Conservation (phyloP, 352 stramenopile species). For the Globisporangium irregulare region DNA sequence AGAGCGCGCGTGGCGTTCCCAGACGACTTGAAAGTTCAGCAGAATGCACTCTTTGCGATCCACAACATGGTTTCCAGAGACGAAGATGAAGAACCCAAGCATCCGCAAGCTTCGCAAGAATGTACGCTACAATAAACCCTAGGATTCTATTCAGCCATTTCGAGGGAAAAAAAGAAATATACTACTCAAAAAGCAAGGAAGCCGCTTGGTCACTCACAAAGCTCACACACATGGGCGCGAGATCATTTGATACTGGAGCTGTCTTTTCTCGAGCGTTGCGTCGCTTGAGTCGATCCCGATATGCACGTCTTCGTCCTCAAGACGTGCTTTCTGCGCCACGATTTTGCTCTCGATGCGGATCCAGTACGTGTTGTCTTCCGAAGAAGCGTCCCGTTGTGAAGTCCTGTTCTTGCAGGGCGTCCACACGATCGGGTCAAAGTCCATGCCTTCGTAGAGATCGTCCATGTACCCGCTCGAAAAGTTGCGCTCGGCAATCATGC, state of each 20-base stretch:
- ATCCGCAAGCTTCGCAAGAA: neutral
- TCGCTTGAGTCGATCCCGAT: conserved; percentile 33
- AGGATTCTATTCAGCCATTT: neutral
- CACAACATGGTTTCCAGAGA: conserved; percentile 29
- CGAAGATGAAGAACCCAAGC: conserved; percentile 4
- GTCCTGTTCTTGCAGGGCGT: conserved; percentile 19
- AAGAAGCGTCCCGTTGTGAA: neutral
- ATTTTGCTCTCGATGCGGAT: conserved; percentile 28
- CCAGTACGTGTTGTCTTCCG: conserved; percentile 16
- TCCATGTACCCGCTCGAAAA: conserved; percentile 23
- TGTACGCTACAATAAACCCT: conserved; percentile 13
- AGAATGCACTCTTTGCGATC: conserved; percentile 48
- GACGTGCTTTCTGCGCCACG: conserved; percentile 17
- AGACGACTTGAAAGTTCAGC: conserved; percentile 44
- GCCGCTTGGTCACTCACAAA: neutral
- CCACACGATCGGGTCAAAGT: conserved; percentile 23
- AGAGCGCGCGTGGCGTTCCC: conserved; percentile 47
- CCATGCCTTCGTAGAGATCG: conserved; percentile 25
- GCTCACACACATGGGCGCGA: conserved; percentile 17
- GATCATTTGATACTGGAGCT: conserved; percentile 29
- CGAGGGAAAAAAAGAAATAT: neutral
- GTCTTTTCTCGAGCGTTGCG: conserved; percentile 20
- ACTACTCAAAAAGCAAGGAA: neutral
- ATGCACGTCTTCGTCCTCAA: conserved; percentile 23
- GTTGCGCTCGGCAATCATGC: conserved; percentile 13